These are phyloP conservation scores for Chlamydomonas urium DNA, from an alignment of 139 green algal species.

Conservation along the genomic window DNA sequence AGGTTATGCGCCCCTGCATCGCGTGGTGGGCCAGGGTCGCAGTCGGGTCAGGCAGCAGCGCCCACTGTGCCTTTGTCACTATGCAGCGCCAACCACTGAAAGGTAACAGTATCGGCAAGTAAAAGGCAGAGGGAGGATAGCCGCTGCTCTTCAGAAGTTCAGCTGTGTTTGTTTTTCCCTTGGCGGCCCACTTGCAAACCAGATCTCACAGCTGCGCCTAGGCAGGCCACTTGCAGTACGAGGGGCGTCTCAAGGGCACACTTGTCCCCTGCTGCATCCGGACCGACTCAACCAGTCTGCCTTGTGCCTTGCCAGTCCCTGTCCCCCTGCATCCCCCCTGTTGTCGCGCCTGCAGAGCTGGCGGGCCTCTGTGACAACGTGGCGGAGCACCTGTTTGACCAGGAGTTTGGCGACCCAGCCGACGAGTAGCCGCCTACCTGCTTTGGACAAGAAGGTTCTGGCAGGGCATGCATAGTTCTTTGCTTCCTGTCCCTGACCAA, in stretches of 20 bases:
- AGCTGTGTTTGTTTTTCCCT: not conserved
- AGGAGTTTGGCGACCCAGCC: not conserved
- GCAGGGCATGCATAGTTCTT: too few relatives aligned
- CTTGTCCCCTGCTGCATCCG: not conserved
- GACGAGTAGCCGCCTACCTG: too few relatives aligned
- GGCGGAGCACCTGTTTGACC: constrained; percentile 4
- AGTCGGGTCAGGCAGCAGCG: too few relatives aligned
- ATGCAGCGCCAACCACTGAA: not conserved
- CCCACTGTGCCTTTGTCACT: not conserved
- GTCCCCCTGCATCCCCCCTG: not conserved
- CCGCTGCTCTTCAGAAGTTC: too few relatives aligned
- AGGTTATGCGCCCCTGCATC: not conserved
- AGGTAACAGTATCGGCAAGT: not conserved
- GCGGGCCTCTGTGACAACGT: not conserved
- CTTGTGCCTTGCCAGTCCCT: too few relatives aligned
- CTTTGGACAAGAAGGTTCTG: too few relatives aligned
- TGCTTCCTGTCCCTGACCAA: too few relatives aligned
- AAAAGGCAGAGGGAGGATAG: too few relatives aligned
- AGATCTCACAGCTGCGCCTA: not conserved
- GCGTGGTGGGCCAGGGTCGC: not conserved
- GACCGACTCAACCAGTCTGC: too few relatives aligned
- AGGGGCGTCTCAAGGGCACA: not conserved
- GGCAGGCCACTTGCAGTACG: not conserved
- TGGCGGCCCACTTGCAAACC: not conserved
- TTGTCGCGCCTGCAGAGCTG: not conserved